Evolutionary conservation across 371 early-diverging fungal species (phyloP), one percentile per base, ranked within the genome.

Genomic region (Syncephalis plumigaleata): DNA sequence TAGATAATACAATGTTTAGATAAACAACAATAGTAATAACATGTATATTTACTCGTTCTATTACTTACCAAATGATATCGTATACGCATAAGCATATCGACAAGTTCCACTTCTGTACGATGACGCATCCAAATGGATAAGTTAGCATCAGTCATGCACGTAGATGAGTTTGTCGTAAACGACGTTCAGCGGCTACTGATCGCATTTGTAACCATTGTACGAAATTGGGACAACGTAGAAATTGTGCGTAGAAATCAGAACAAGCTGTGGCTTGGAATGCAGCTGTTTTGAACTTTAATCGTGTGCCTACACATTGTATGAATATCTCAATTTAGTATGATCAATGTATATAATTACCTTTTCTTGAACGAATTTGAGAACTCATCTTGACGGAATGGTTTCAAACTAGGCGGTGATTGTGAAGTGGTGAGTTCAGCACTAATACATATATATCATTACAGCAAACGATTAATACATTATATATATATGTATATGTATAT

Each of bases 161-260:
- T 11, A 82, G 55, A 45, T 81, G 78, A 1, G 65, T 65, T 23
- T 60, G 55, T 17, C 73, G 63, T 60, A 89, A 73, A 38, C 79
- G 79, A 9, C 73, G 67, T 55, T 84, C 78, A 0, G 87, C 81
- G 39, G 81, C 77, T 21, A 64, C 65, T 9, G 84, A 84, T n/a
- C 85, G 74, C 37, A 72, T 67, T 13, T 83, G 85, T 23, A 94
- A 70, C 96, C 96, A 96, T 13, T 90, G 77, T 5, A 90, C 91
- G 73, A 96, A 96, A 54, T 91, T 91, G 47, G 90, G 84, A 42
- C 91, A 90, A 56, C 79, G 81, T 39, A 94, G 59, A 58, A 96
- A 96, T 47, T 75, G 81, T 25, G 70, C 56, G 60, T 96, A 96
- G 26, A 96, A 68, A 44, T 82, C 84, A 42, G 65, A 65, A 40